Conservation (phyloP, 208 protist species). For the Trypanosoma caninum region DNA sequence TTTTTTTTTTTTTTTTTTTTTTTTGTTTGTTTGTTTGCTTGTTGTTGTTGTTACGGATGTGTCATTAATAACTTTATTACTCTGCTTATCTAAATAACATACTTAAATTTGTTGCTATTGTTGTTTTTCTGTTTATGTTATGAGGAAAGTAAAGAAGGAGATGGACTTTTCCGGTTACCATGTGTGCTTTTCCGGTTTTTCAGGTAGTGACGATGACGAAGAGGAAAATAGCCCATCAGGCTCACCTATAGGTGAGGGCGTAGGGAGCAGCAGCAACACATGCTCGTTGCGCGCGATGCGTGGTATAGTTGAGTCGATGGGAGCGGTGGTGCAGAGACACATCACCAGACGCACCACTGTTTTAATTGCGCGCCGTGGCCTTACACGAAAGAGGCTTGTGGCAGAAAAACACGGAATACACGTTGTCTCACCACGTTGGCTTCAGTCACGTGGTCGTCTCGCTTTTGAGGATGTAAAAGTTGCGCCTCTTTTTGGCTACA, state of each 20-base stretch:
- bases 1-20: slow-evolving; percentile 3
- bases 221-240: neutral
- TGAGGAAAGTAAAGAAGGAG: neutral
- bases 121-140: neutral
- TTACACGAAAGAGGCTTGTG: slow-evolving; percentile 66
- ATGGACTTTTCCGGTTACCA: slow-evolving; percentile 19
- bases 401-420: slow-evolving; percentile 47
- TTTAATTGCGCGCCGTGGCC: slow-evolving; percentile 60
- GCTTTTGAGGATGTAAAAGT: slow-evolving; percentile 25
- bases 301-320: slow-evolving; percentile 16
- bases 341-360: slow-evolving; percentile 43
- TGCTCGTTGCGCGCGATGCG: slow-evolving; percentile 9
- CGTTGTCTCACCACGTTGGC: slow-evolving; percentile 54
- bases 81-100: neutral
- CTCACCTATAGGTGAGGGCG: neutral
- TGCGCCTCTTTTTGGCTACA: slow-evolving; percentile 60
- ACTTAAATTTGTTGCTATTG: slow-evolving; percentile 1
- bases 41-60: neutral
- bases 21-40: slow-evolving; percentile 15
- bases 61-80: slow-evolving; percentile 1
- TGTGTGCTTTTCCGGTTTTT: slow-evolving; percentile 35
- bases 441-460: slow-evolving; percentile 21
- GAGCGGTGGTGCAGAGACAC: slow-evolving; percentile 29
- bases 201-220: slow-evolving; percentile 3
- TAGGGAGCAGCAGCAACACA: neutral